phyloP scores from a whole-genome alignment of 495 filamentous ascomycete genomes.

The Glonium stellatum region DNA sequence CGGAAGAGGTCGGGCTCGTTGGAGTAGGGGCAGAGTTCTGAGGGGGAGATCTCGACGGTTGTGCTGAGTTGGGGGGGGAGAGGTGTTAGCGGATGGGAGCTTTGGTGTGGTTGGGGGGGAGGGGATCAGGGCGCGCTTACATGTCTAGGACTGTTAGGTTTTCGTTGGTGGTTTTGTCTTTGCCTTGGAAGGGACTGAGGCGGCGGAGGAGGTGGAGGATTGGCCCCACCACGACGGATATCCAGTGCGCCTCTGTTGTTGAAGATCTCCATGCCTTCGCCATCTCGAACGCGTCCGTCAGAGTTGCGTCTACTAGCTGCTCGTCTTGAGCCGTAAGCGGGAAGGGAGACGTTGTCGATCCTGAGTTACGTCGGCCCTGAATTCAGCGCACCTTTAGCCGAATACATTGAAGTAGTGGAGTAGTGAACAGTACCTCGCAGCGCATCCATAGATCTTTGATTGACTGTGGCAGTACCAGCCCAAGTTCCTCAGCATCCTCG shows the following conservation, averaged over 20 bases:
- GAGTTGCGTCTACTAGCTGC: not conserved
- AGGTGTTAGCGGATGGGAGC: no score
- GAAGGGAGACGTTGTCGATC: not conserved
- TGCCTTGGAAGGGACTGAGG: not conserved
- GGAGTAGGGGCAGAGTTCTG: conserved; percentile 6
- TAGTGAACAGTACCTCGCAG: not conserved
- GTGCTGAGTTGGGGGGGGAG: no score
- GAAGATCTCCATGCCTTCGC: conserved; percentile 7
- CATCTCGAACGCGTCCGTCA: not conserved
- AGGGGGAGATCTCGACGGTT: conserved; percentile 3
- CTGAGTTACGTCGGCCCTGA: no score
- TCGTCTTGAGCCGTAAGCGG: not conserved
- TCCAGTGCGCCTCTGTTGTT: conserved; percentile 12
- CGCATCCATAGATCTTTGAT: not conserved
- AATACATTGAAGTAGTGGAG: no score
- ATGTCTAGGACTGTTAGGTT: conserved; percentile 5
- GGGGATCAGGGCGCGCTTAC: not conserved
- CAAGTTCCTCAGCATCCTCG: not conserved
- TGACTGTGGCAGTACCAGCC: not conserved
- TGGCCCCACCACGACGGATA: conserved; percentile 3
- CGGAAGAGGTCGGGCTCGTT: conserved; percentile 4
- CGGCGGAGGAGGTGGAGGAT: conserved; percentile 8
- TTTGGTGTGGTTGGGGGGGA: no score
- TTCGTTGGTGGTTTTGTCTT: not conserved
- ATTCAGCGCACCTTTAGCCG: no score